phyloP scores from a whole-genome alignment of 768 basidiomycete species.

The Cyclocybe cylindracea region DNA sequence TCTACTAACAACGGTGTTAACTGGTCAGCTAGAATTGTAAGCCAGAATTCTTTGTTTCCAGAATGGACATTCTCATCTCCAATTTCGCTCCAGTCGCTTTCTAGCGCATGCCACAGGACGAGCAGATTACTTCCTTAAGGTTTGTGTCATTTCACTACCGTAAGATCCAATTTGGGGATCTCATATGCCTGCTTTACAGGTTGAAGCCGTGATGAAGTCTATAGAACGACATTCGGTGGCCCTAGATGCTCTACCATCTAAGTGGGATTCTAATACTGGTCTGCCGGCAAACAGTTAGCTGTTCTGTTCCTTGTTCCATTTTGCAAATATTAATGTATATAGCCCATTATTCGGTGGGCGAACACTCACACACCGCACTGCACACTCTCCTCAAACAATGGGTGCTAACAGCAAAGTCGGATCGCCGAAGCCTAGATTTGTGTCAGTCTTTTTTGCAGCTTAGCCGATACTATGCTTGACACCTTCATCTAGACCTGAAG shows the following conservation, averaged over 20 bases:
- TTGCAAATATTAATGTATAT: neutral
- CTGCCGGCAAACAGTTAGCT: slow-evolving; percentile 33
- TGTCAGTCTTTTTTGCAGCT: slow-evolving; percentile 47
- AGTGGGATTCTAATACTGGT: slow-evolving; percentile 13
- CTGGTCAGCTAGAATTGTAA: slow-evolving; percentile 68
- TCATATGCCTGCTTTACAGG: too few relatives aligned
- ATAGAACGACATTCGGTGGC: too few relatives aligned
- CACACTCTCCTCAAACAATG: slow-evolving; percentile 71
- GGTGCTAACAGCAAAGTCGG: slow-evolving; percentile 55
- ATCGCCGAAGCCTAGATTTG: slow-evolving; percentile 51
- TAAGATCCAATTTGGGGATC: too few relatives aligned
- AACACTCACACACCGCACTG: slow-evolving; percentile 30
- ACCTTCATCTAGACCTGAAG: slow-evolving; percentile 41
- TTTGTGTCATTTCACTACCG: too few relatives aligned
- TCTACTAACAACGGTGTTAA: slow-evolving; percentile 44
- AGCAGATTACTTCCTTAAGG: slow-evolving; percentile 26
- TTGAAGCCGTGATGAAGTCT: too few relatives aligned
- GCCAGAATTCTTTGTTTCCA: slow-evolving; percentile 8
- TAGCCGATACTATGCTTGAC: slow-evolving; percentile 25
- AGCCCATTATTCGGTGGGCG: slow-evolving; percentile 5
- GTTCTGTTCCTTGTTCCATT: neutral
- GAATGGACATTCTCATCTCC: neutral
- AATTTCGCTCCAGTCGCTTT: slow-evolving; percentile 55
- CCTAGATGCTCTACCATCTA: slow-evolving; percentile 4
- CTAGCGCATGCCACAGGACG: slow-evolving; percentile 76